phyloP scores from a whole-genome alignment of 179 eudicot species.

The Vitellaria paradoxa region DNA sequence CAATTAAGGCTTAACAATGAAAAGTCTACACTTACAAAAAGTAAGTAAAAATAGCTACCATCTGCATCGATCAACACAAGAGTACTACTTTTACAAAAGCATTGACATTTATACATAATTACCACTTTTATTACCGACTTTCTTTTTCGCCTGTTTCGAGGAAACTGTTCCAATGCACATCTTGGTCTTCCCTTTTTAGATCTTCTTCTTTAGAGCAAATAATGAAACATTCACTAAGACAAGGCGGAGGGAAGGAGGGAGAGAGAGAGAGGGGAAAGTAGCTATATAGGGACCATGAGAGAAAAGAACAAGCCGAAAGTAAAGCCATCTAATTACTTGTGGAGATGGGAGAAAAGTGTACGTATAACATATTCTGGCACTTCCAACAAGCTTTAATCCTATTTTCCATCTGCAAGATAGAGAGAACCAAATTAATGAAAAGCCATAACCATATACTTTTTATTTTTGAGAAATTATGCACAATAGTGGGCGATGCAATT shows the following conservation, averaged over 20 bases:
- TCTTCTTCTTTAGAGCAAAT: not conserved
- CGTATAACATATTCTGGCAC: too few species aligned
- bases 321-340: not conserved
- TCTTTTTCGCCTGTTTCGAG: not conserved
- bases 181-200: not conserved
- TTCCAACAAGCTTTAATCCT: too few species aligned
- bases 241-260: not conserved
- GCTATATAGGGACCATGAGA: conserved; percentile 8
- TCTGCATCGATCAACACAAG: too few species aligned
- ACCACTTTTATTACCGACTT: not conserved
- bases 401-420: too few species aligned
- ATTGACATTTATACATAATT: not conserved
- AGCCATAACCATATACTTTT: too few species aligned
- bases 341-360: too few species aligned
- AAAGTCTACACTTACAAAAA: not conserved
- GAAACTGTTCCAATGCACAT: not conserved
- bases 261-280: too few species aligned
- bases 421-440: too few species aligned
- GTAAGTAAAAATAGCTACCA: not conserved
- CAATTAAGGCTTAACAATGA: not conserved
- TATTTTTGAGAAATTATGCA: too few species aligned
- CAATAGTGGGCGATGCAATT: too few species aligned
- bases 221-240: not conserved
- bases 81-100: not conserved
- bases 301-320: not conserved